phyloP scores from a whole-genome alignment of 2,329 filamentous ascomycete species.

The Calonectria hawksworthii region DNA sequence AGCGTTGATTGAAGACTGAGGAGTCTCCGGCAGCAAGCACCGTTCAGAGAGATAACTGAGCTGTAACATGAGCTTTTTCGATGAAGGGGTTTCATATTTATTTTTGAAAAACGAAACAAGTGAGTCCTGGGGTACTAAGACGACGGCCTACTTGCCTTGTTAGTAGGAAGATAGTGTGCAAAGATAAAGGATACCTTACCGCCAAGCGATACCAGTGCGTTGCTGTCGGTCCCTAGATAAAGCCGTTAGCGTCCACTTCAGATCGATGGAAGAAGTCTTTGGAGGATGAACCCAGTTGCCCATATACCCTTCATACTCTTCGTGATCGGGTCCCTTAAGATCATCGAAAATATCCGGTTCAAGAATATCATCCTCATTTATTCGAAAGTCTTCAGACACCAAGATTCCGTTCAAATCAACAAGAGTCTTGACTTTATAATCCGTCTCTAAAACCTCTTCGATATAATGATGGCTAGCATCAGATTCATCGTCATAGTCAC shows the following conservation, averaged over 20 bases:
- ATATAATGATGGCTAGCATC: conserved; percentile 21
- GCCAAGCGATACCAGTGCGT: conserved; percentile 43
- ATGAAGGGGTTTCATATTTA: background rate
- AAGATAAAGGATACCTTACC: conserved; percentile 21
- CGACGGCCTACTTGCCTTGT: conserved; percentile 31
- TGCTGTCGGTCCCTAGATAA: conserved; percentile 33
- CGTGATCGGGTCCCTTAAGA: background rate
- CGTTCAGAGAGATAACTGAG: conserved; percentile 25
- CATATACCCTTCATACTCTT: conserved; percentile 45
- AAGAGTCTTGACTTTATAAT: conserved; percentile 40
- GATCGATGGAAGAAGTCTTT: too few relatives aligned
- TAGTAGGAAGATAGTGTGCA: background rate
- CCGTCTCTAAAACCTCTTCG: conserved; percentile 23
- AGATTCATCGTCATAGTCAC: background rate
- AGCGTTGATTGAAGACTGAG: background rate
- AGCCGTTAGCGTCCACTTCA: background rate
- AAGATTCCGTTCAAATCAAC: conserved; percentile 45
- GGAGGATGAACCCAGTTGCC: conserved; percentile 47
- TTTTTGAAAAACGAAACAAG: conserved; percentile 27
- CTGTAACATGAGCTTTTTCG: background rate
- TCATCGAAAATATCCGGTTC: conserved; percentile 37
- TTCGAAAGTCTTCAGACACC: conserved; percentile 30
- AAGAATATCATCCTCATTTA: conserved; percentile 41
- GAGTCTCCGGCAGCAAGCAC: background rate
- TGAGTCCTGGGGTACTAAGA: conserved; percentile 35